These are phyloP conservation scores for Pyrenophora graminea DNA, from an alignment of 2,329 filamentous ascomycete genomes.

Conservation along the genomic window DNA sequence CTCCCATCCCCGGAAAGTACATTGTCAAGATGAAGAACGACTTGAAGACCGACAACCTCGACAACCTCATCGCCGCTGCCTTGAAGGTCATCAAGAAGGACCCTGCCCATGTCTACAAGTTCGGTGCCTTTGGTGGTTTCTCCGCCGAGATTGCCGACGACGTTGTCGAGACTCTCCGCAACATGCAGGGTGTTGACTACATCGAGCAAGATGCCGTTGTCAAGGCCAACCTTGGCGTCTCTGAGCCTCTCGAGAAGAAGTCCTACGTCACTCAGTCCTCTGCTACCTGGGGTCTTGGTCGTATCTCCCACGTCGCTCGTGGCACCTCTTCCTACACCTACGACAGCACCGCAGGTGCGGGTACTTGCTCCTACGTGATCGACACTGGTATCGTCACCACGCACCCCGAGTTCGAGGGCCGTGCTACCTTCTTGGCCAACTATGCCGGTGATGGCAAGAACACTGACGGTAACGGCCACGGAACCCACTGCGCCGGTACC, in stretches of 20 bases:
- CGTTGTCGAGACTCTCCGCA: conserved; percentile 34
- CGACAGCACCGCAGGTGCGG: conserved; percentile 45
- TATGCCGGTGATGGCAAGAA: conserved; percentile 42
- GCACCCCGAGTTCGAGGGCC: conserved; percentile 54
- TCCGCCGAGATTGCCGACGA: conserved; percentile 42
- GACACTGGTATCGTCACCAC: conserved; percentile 65
- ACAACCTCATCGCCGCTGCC: conserved; percentile 33
- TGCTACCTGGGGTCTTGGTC: conserved; percentile 49
- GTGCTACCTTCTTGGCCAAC: conserved; percentile 46
- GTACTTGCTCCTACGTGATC: conserved; percentile 63
- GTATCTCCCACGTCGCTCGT: conserved; percentile 43
- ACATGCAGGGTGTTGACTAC: conserved; percentile 43
- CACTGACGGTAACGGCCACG: conserved; percentile 48
- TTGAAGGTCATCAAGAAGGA: conserved; percentile 32
- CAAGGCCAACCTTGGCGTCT: conserved; percentile 31
- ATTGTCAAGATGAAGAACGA: conserved; percentile 53
- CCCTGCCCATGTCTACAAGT: conserved; percentile 43
- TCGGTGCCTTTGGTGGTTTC: conserved; percentile 48
- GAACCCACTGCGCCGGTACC: conserved; percentile 46
- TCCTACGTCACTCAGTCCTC: conserved; percentile 46
- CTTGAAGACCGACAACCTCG: conserved; percentile 45
- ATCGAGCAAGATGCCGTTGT: conserved; percentile 49
- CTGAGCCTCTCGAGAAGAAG: conserved; percentile 30
- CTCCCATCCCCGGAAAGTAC: conserved; percentile 49
- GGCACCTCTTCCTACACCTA: conserved; percentile 46